phyloP scores from a whole-genome alignment of 495 filamentous ascomycete species.

The Lasiosphaeria hispida region DNA sequence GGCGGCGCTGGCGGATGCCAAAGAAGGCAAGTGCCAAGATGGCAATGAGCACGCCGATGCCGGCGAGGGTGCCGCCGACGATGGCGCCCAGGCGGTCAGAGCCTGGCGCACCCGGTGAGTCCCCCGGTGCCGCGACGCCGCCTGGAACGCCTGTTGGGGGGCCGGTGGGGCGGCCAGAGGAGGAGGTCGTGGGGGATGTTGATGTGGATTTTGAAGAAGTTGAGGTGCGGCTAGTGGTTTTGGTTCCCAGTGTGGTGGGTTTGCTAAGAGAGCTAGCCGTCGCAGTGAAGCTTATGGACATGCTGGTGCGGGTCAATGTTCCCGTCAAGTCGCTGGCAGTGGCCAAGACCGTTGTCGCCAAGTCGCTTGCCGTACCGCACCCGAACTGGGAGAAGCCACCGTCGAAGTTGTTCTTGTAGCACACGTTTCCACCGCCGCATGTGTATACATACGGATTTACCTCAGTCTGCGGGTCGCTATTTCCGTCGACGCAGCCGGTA shows the following conservation, averaged over 20 bases:
- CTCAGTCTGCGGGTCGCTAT: constrained; percentile 45
- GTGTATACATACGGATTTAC: constrained; percentile 50
- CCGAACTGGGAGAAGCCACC: constrained; percentile 50
- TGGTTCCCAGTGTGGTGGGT: constrained; percentile 34
- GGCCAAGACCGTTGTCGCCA: constrained; percentile 42
- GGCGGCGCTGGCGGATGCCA: constrained; percentile 33
- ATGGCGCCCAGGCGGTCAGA: constrained; percentile 39
- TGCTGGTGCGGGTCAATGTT: constrained; percentile 27
- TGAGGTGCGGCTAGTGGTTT: constrained; percentile 15
- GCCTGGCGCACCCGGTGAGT: constrained; percentile 7
- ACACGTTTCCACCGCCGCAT: constrained; percentile 42
- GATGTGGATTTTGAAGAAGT: constrained; percentile 20
- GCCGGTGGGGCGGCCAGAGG: constrained; percentile 12
- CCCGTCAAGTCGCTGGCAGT: constrained; percentile 36
- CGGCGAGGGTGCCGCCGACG: constrained; percentile 44
- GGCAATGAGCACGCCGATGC: constrained; percentile 34
- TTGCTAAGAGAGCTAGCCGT: constrained; percentile 29
- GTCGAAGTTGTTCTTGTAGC: constrained; percentile 46
- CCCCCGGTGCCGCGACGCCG: neutral
- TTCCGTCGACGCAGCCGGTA: constrained; percentile 47
- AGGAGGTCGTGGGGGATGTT: constrained; percentile 11
- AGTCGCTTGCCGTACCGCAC: constrained; percentile 44
- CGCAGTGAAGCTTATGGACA: constrained; percentile 34
- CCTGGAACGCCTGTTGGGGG: constrained; percentile 9
- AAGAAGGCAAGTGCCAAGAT: constrained; percentile 30